These are phyloP conservation scores for Hymenoscyphus albidus DNA, from an alignment of 2,329 filamentous ascomycete species.

Conservation along the genomic window DNA sequence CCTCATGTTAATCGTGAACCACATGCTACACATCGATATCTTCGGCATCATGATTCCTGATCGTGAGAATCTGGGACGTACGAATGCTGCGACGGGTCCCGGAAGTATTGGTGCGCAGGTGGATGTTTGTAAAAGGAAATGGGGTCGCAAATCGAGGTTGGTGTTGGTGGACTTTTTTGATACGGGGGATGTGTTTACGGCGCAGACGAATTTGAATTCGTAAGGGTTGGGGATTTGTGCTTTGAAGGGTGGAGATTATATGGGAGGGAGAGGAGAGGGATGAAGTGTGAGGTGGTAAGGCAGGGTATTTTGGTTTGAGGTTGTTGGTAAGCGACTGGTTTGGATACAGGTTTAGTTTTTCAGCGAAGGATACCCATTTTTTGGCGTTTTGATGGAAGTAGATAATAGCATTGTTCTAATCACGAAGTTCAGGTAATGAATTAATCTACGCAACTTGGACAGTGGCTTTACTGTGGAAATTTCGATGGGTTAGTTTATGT, in stretches of 20 bases:
- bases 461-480: no score
- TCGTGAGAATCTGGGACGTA: conserved; percentile 39
- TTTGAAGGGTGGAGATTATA: neutral
- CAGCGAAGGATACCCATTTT: neutral
- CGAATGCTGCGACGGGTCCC: conserved; percentile 46
- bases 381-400: neutral
- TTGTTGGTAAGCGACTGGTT: neutral
- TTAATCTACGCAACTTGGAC: neutral
- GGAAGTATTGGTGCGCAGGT: conserved; percentile 51
- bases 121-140: conserved; percentile 43
- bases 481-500: no score
- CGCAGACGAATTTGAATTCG: conserved; percentile 25
- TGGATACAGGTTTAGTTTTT: neutral
- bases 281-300: neutral
- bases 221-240: neutral
- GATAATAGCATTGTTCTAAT: neutral
- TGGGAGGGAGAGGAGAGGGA: neutral
- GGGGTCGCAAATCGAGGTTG: conserved; percentile 48
- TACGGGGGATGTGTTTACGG: conserved; percentile 35
- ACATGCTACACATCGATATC: conserved; percentile 55
- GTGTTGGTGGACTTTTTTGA: conserved; percentile 59
- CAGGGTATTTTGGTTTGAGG: neutral
- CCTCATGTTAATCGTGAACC: conserved; percentile 57
- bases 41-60: conserved; percentile 50
- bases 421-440: neutral